Evolutionary conservation across 73 alveolate genomes (phyloP).

Genomic region (Tetrahymena malaccensis): DNA sequence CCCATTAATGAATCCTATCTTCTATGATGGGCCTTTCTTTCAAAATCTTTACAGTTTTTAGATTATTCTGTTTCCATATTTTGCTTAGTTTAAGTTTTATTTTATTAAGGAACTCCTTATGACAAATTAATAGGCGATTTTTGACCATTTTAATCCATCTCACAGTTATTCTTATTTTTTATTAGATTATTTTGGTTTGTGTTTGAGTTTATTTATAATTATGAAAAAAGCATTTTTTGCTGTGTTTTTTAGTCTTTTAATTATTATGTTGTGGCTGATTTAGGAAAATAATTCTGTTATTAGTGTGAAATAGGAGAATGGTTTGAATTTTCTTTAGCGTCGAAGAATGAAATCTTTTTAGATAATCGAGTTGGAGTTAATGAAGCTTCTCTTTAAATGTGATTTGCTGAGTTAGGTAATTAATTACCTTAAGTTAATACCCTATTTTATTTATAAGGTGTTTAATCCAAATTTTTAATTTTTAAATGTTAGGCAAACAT

Average conservation of each 20-base stretch:
- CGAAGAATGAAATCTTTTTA: background rate
- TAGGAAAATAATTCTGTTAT: background rate
- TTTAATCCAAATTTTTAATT: background rate
- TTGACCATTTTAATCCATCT: background rate
- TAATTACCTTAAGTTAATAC: background rate
- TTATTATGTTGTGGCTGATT: background rate
- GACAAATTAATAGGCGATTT: background rate
- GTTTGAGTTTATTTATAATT: background rate
- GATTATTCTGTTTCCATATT: background rate
- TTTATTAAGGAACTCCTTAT: background rate
- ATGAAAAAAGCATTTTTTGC: background rate
- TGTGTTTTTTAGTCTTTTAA: background rate
- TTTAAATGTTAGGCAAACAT: background rate
- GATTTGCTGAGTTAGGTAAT: background rate
- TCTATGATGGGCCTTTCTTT: background rate
- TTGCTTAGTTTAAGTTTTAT: background rate
- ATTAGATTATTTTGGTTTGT: background rate
- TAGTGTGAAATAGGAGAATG: background rate
- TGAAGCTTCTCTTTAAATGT: background rate
- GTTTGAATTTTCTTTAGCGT: background rate
- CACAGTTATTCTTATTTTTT: background rate
- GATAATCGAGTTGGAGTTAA: background rate
- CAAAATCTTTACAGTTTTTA: background rate
- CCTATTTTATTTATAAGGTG: background rate
- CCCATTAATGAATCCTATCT: background rate